phyloP scores from a whole-genome alignment of 768 basidiomycete species.

The Kwoniella heveanensis region DNA sequence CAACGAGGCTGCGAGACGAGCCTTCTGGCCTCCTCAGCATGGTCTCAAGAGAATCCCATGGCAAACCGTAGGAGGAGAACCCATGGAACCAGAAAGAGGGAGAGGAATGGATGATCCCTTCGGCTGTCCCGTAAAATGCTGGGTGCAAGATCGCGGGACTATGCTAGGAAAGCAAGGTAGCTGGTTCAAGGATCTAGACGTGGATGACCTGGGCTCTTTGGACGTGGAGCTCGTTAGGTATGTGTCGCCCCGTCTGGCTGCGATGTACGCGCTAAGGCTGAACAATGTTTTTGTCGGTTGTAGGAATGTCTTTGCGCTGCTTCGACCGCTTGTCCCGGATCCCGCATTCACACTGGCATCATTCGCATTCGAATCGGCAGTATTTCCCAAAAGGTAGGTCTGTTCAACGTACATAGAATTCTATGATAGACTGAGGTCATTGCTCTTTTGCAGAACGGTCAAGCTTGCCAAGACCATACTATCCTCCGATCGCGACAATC shows the following conservation, averaged over 20 bases:
- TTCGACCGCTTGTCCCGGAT: constrained; percentile 44
- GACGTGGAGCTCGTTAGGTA: constrained; percentile 38
- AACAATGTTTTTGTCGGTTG: not conserved
- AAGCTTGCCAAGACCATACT: constrained; percentile 56
- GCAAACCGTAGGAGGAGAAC: constrained; percentile 51
- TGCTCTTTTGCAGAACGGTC: constrained; percentile 46
- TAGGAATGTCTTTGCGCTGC: constrained; percentile 40
- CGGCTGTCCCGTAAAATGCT: constrained; percentile 46
- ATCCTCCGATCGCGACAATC: constrained; percentile 49
- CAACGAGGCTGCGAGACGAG: constrained; percentile 18
- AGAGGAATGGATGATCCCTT: constrained; percentile 39
- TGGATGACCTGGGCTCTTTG: constrained; percentile 31
- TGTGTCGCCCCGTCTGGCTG: too few relatives aligned
- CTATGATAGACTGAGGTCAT: constrained; percentile 2
- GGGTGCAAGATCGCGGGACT: constrained; percentile 36
- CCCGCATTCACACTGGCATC: constrained; percentile 49
- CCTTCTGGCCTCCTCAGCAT: constrained; percentile 39
- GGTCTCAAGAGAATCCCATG: constrained; percentile 24
- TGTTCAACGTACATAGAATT: not conserved
- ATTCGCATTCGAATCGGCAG: constrained; percentile 53
- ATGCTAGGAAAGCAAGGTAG: constrained; percentile 31
- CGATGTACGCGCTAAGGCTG: not conserved
- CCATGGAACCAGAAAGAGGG: constrained; percentile 52
- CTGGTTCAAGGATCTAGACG: constrained; percentile 44
- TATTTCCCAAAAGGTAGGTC: constrained; percentile 45